Base-by-base conservation (phyloP, 2,329 filamentous ascomycete species). In the Cladosporium halotolerans region DNA sequence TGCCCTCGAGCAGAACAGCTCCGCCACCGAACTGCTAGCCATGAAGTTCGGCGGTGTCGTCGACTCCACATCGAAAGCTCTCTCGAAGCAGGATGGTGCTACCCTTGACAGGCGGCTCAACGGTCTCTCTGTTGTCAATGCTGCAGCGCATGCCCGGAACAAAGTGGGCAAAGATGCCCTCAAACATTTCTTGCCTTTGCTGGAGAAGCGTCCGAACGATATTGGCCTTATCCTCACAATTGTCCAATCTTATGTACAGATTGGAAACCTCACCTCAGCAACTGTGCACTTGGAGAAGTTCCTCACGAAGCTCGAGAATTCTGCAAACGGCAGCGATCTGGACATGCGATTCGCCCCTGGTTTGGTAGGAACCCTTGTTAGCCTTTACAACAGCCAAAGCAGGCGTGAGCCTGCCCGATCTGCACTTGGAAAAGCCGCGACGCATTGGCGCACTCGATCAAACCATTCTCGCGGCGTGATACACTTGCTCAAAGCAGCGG, bases 301-400 rank as follows among this genome's bases (percentile, higher is more conserved):
- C 66, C 79, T 96, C 52, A 79, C 79, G 57, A 80, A 80, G 9
- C 77, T 96, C 1, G 88, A 92, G 62, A 71, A 81, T 45, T 82
- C 81, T 3, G 76, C 69, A 5, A 73, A 75, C 0, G 66, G 77
- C 2, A 75, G 79, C 13, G 77, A 85, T 54, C 36, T 49, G 10
- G 83, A 90, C 61, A 81, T 86, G 23, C 85, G 91, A 9, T 93
- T 85, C 68, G 85, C 89, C 23, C 92, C 93, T 0, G 92, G 92
- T 2, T 76, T 99, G 1, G 80, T 97, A 28, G 89, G 88, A 0
- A 76, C 92, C 1, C 76, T 88, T 3, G 85, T 95, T 9, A 84
- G 88, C 2, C 77, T 99, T 0, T 93, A 96, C 70, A 82, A 82
- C 61, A 74, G 79, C 2, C 85, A 93, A 67, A 85, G 86, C 38